Conservation (phyloP, 331 rosid species). For the Erythrophleum ivorense region DNA sequence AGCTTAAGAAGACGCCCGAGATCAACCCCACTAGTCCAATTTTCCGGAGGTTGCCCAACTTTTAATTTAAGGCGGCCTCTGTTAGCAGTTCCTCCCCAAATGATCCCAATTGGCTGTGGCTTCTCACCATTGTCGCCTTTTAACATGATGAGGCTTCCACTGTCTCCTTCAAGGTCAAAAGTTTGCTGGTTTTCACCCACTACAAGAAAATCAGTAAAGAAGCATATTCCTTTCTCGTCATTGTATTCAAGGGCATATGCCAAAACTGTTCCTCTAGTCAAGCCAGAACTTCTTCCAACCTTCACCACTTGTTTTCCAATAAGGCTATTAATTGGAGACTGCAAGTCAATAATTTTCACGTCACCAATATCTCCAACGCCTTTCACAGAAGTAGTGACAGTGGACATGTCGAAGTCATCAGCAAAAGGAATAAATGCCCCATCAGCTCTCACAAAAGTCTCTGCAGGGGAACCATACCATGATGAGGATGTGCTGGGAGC, state of each 20-base stretch:
- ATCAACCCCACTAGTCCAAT: conserved; percentile 99
- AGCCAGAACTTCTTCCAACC: conserved; percentile 98
- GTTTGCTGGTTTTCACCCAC: conserved; percentile 99
- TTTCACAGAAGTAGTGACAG: conserved; percentile 82
- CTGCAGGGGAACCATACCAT: conserved; percentile 55
- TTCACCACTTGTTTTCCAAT: conserved; percentile 95
- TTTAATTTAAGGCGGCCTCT: conserved; percentile 94
- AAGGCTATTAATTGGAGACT: conserved; percentile 81
- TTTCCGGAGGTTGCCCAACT: conserved; percentile 96
- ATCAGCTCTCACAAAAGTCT: conserved; percentile 97
- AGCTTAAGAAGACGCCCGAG: conserved; percentile 94
- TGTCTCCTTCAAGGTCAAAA: conserved; percentile 98
- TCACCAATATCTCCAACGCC: conserved; percentile 90
- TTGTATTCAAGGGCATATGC: conserved; percentile 98
- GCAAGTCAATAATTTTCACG: conserved; percentile 86
- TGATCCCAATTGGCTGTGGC: conserved; percentile 90
- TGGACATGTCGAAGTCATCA: conserved; percentile 94
- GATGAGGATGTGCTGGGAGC: conserved; percentile 5
- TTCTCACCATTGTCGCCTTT: conserved; percentile 83
- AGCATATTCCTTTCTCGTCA: conserved; percentile 98
- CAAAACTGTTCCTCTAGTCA: conserved; percentile 90
- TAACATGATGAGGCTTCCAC: conserved; percentile 93
- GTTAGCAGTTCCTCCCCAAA: conserved; percentile 99
- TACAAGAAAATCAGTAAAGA: conserved; percentile 95
- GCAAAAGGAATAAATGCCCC: conserved; percentile 98